Base-by-base conservation (phyloP, 2,329 filamentous ascomycete genomes). In the Monosporascus sp. region DNA sequence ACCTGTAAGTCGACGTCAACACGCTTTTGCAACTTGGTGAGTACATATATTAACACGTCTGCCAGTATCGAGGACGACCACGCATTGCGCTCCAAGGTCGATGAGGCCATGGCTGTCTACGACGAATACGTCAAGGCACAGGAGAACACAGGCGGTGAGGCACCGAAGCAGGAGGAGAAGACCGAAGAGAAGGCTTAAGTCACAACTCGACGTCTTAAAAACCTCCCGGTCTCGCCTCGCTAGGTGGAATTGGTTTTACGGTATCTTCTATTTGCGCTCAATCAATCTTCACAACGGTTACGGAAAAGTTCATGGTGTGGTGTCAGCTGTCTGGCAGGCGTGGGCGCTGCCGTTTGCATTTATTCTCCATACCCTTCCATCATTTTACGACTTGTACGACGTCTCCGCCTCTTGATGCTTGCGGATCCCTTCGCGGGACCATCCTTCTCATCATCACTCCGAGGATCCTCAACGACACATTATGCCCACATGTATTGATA, bases 51-150 rank as follows among this genome's bases (percentile, higher is more conserved):
- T 60, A 53, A 68, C 20, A 8, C 18, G 25, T 45, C 63, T 74
- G 58, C 72, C 63, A 96, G 92, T 60, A 90, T 96, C 62, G 89
- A 93, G 70, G 91, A 97, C 68, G 91, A 97, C 47, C 76, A 78
- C 64, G 89, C 92, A 70, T 87, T 99, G 55, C 89, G 90, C 71
- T 84, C 87, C 72, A 99, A 99, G 87, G 94, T 99, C 55, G 90
- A 96, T 56, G 94, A 99, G 79, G 94, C 94, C 62, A 88, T 99
- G 70, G 89, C 84, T 63, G 94, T 99, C 65, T 99, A 97, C 72
- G 91, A 99, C 69, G 94, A 99, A 75, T 99, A 99, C 74, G 87
- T 97, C 77, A 97, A 97, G 85, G 84, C 83, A 68, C 90, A 94
- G 71, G 68, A 69, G 50, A 60, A 50, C 25, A 57, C 62, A 2